Base-by-base conservation (phyloP, 2,329 filamentous ascomycete genomes). In the Aspergillus sp. region DNA sequence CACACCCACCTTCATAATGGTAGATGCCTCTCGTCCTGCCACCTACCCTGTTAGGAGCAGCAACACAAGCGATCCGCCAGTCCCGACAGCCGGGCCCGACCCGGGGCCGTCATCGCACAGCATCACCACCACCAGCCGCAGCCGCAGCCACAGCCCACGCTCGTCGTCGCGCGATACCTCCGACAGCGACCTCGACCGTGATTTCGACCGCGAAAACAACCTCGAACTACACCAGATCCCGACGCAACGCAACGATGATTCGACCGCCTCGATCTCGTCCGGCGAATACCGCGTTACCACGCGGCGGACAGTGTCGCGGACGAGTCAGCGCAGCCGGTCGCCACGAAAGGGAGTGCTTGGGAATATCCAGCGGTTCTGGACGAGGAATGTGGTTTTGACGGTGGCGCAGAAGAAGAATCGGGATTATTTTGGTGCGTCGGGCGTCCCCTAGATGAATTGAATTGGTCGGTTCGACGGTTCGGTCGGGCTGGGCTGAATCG, bases 341-440 rank as follows among this genome's bases (percentile, higher is more conserved):
- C 39, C 56, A 59, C 51, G 51, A 14, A 64, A 65, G 80, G 87
- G 27, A 87, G 88, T 1, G 71, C 79, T 15, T 85, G 87, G 25
- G 81, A 85, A 64, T 90, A 92, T 77, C 78, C 86, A 56, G 85
- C 93, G 68, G 84, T 98, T 43, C 95, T 99, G 75, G 91, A 88
- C 62, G 87, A 96, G 74, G n/a, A 58, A 76, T 62, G 70, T 78
- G 7, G 69, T 67, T 4, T 47, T 77, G 60, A 72, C 69, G 0
- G 75, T 77, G 14, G 62, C 73, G 11, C 73, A 76, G 51, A 75
- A 74, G 58, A 73, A 67, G 25, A 77, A 77, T 62, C 69, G 76
- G 4, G 76, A 78, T 63, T 71, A 78, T 64, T 75, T 74, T 55
- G 76, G 76, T 77, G 61, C 56, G 68, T 39, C 23, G 12, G 1